Evolutionary conservation across 1,284 basidiomycete species (phyloP).

Genomic region (Ustilago xerochloae): DNA sequence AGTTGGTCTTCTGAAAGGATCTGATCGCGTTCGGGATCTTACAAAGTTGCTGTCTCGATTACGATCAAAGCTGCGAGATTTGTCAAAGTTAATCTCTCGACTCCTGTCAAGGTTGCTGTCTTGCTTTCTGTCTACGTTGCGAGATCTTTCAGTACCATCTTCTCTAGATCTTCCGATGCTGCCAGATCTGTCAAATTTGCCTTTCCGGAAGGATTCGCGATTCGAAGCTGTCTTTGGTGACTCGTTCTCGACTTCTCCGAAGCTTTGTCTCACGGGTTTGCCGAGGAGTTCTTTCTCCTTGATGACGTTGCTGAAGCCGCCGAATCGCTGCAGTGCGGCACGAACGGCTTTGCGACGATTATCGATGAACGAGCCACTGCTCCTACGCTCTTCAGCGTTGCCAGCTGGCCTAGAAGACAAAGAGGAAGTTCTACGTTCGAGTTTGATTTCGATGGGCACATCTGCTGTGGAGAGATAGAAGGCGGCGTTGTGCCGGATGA

Average conservation of each 20-base stretch:
- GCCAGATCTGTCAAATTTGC: too few relatives aligned
- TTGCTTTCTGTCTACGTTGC: too few relatives aligned
- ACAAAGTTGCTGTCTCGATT: background rate
- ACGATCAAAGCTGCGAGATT: too few relatives aligned
- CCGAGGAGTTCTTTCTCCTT: slow-evolving; percentile 2
- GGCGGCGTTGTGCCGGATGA: slow-evolving; percentile 18
- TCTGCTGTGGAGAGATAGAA: slow-evolving; percentile 35
- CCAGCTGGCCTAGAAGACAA: slow-evolving; percentile 9
- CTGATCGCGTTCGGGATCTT: too few relatives aligned
- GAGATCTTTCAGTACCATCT: background rate
- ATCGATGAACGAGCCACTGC: background rate
- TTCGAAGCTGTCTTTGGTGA: background rate
- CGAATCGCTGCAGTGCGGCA: slow-evolving; percentile 22
- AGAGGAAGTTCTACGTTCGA: slow-evolving; percentile 24
- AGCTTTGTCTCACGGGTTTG: background rate
- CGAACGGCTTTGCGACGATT: slow-evolving; percentile 9
- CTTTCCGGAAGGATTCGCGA: too few relatives aligned
- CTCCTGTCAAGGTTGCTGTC: too few relatives aligned
- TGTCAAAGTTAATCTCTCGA: too few relatives aligned
- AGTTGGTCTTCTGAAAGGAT: background rate
- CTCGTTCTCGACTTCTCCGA: background rate
- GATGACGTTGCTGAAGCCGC: slow-evolving; percentile 29
- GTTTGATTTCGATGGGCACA: slow-evolving; percentile 30
- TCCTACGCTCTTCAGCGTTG: background rate
- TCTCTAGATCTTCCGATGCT: too few relatives aligned